These are phyloP conservation scores for Teratosphaeriaceae sp. DNA, from an alignment of 2,329 filamentous ascomycete genomes.

Conservation along the genomic window DNA sequence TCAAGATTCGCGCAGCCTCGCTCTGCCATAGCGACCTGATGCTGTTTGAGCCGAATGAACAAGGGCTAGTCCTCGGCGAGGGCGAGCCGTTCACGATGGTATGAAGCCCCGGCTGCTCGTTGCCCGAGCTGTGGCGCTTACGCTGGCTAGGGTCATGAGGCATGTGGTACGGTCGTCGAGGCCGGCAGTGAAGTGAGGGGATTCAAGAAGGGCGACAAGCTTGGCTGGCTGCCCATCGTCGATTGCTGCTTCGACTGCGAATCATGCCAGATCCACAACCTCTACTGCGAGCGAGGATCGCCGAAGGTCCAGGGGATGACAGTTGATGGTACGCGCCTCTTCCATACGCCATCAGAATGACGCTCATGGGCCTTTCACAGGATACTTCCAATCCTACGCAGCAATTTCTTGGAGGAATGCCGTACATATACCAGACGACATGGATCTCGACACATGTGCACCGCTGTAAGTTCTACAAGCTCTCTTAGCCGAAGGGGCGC, in stretches of 20 bases:
- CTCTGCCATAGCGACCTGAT: slow-evolving; percentile 17
- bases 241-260: slow-evolving; percentile 15
- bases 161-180: slow-evolving; percentile 11
- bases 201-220: slow-evolving; percentile 11
- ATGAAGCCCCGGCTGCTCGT: background rate
- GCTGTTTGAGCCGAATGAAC: slow-evolving; percentile 15
- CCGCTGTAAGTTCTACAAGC: slow-evolving; percentile 5
- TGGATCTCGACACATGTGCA: slow-evolving; percentile 11
- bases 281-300: slow-evolving; percentile 10
- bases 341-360: background rate
- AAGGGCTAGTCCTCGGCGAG: slow-evolving; percentile 9
- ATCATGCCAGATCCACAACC: slow-evolving; percentile 12
- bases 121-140: background rate
- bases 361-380: slow-evolving; percentile 1
- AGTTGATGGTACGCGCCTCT: slow-evolving; percentile 7
- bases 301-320: slow-evolving; percentile 14
- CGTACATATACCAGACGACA: slow-evolving; percentile 12
- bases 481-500: background rate
- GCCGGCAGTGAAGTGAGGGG: slow-evolving; percentile 8
- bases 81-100: slow-evolving; percentile 14
- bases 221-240: slow-evolving; percentile 14
- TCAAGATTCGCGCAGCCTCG: slow-evolving; percentile 14
- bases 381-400: slow-evolving; percentile 13
- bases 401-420: slow-evolving; percentile 14
- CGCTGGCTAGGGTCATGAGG: slow-evolving; percentile 12